These are phyloP conservation scores for Beauveria scarabaeidicola DNA, from an alignment of 2,329 filamentous ascomycete genomes.

Conservation along the genomic window DNA sequence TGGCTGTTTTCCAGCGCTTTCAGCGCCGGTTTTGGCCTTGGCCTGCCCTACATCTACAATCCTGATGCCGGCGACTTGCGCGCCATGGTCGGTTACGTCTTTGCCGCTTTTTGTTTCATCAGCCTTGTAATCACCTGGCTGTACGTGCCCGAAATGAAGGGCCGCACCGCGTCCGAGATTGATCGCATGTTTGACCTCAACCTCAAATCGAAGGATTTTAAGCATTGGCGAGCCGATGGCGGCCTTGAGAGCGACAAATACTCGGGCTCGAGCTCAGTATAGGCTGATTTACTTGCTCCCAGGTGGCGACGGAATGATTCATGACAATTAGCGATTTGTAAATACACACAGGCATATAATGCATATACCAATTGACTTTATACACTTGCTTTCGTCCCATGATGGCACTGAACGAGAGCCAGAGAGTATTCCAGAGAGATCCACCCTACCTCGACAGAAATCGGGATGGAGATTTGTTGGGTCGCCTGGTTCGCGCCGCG, in stretches of 20 bases:
- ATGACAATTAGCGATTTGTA: constrained; percentile 1
- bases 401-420: too few relatives aligned
- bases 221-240: constrained; percentile 1
- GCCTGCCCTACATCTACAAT: constrained; percentile 43
- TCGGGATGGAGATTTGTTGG: too few relatives aligned
- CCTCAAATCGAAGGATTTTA: constrained; percentile 22
- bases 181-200: constrained; percentile 30
- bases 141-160: constrained; percentile 45
- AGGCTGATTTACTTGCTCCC: not conserved
- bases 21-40: constrained; percentile 35
- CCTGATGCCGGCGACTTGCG: constrained; percentile 28
- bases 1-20: constrained; percentile 33
- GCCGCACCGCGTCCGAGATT: constrained; percentile 37
- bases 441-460: too few relatives aligned
- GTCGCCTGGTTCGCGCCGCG: too few relatives aligned
- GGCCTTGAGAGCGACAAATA: not conserved
- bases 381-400: not conserved
- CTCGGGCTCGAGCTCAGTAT: not conserved
- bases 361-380: not conserved
- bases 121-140: constrained; percentile 32
- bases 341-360: not conserved
- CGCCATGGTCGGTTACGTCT: constrained; percentile 34
- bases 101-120: constrained; percentile 26
- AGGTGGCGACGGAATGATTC: not conserved
- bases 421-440: too few relatives aligned